Base-by-base conservation (phyloP, 139 green algal species). In the Auxenochlorella pyrenoidosa region DNA sequence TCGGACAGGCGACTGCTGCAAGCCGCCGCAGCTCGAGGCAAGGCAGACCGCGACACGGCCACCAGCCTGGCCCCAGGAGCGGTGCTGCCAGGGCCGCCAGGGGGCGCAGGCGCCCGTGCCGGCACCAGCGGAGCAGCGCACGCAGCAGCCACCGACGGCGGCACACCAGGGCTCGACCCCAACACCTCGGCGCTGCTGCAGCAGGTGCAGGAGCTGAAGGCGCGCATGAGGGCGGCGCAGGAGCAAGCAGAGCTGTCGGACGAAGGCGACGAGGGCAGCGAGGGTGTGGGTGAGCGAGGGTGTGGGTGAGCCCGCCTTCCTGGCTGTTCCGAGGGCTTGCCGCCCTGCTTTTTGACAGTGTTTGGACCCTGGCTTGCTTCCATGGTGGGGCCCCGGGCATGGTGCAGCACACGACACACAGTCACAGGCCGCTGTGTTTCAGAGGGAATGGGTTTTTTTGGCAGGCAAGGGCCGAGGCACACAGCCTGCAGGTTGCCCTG, bases 221-320 rank as follows among this genome's bases (percentile, higher is more conserved):
- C 51, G 32, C 44, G 32, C 3, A 34, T 89, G 54, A 41, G 59
- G 41, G 77, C 41, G 47, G 60, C 60, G 24, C n/a, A 86, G 58
- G 32, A 75, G 32, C 51, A 82, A 38, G 38, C 34, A 21, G 73
- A 47, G 16, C 36, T 54, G 0, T n/a, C 44, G 38, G 66, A 88
- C 19, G 83, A 88, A 18, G 85, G 36, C 18, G 59, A 86, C 21
- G 86, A 83, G 24, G 65, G 65, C 41, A 70, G 71, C 71, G 84
- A 78, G 6, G n/a, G n/a, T 26, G 13, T 87, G 34, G 63, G 36
- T 78, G 63, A 34, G 58, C n/a, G 28, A 60, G n/a, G n/a, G n/a
- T 68, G 18, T 60, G 36, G 79, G 75, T 80, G 75, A 54, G 47
- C 47, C 47, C 10, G 47, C 47, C 47, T 10, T 54, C 8, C 72